These are phyloP conservation scores for Lentinula boryana DNA, from an alignment of 768 basidiomycete genomes.

Conservation along the genomic window DNA sequence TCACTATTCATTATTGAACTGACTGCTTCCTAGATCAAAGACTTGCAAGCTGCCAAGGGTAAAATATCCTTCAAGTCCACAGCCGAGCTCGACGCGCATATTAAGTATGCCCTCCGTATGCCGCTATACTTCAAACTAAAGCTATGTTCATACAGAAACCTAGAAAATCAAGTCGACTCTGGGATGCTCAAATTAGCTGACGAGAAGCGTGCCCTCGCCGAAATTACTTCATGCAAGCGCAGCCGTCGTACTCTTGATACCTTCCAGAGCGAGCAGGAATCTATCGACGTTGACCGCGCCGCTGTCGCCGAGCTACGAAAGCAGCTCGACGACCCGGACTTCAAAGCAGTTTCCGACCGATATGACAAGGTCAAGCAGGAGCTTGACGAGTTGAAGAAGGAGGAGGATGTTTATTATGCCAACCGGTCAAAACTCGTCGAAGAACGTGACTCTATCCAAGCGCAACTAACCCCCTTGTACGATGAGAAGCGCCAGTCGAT, in stretches of 20 bases:
- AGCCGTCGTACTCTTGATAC: conserved; percentile 70
- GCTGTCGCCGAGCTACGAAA: conserved; percentile 74
- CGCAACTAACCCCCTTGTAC: conserved; percentile 64
- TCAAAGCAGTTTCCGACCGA: conserved; percentile 72
- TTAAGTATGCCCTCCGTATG: conserved; percentile 52
- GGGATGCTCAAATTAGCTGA: conserved; percentile 89
- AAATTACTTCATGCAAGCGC: conserved; percentile 73
- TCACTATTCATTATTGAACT: neutral
- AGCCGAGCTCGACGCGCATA: conserved; percentile 80
- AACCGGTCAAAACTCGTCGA: conserved; percentile 78
- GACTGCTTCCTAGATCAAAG: conserved; percentile 57
- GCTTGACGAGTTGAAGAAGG: conserved; percentile 80
- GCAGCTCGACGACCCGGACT: conserved; percentile 87
- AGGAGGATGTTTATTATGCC: conserved; percentile 80
- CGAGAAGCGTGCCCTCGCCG: conserved; percentile 91
- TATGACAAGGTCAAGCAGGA: conserved; percentile 81
- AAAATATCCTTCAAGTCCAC: conserved; percentile 79
- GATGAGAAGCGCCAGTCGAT: conserved; percentile 71
- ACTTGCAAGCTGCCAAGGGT: conserved; percentile 72
- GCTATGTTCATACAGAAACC: conserved; percentile 41
- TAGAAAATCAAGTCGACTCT: conserved; percentile 90
- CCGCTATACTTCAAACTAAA: neutral
- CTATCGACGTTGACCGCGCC: conserved; percentile 74
- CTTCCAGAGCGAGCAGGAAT: conserved; percentile 73
- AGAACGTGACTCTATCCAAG: conserved; percentile 73